A percentile compares a stretch with the other conserved stretches of the same genome.
phyloP scores from a whole-genome alignment of 2,329 filamentous ascomycete species.

The Macrophomina tecta region DNA sequence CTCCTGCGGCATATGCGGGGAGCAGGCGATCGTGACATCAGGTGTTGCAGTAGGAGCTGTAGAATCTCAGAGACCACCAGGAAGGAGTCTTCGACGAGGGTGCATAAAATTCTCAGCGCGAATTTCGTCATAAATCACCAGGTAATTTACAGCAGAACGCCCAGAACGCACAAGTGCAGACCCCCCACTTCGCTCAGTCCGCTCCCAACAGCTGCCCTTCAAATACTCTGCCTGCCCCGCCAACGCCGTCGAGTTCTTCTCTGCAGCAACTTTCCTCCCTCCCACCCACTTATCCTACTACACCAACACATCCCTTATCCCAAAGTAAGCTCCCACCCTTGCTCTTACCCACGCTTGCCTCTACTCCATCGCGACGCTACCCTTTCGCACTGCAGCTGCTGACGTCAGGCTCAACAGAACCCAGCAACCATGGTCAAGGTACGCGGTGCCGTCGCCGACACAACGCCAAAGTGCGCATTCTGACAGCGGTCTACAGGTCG shows the following conservation, averaged over 20 bases:
- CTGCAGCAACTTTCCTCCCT: constrained; percentile 19
- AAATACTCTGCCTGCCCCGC: constrained; percentile 17
- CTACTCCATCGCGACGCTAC: neutral
- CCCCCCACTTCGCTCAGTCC: constrained; percentile 21
- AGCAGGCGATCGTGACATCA: constrained; percentile 9
- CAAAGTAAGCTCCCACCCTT: constrained; percentile 3
- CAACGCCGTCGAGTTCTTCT: neutral
- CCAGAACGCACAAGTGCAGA: constrained; percentile 22
- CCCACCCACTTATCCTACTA: neutral
- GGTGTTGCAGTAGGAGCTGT: neutral
- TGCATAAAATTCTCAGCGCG: constrained; percentile 20
- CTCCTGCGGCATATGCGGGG: constrained; percentile 17
- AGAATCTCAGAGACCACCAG: neutral
- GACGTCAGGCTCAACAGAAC: constrained; percentile 24
- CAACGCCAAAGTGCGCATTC: constrained; percentile 30
- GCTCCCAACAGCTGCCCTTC: constrained; percentile 7
- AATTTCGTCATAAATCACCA: constrained; percentile 3
- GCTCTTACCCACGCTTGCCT: neutral
- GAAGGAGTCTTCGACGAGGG: neutral
- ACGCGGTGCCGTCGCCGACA: constrained; percentile 33
- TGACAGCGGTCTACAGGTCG: constrained; percentile 68
- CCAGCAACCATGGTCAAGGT: constrained; percentile 55
- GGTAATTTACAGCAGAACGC: constrained; percentile 8
- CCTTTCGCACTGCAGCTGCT: constrained; percentile 4
- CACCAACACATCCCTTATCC: constrained; percentile 1